Percentiles rank a stretch among this genome's conserved stretches.
Conservation (phyloP, 345 rosid species). For the Sisymbrium irio region DNA sequence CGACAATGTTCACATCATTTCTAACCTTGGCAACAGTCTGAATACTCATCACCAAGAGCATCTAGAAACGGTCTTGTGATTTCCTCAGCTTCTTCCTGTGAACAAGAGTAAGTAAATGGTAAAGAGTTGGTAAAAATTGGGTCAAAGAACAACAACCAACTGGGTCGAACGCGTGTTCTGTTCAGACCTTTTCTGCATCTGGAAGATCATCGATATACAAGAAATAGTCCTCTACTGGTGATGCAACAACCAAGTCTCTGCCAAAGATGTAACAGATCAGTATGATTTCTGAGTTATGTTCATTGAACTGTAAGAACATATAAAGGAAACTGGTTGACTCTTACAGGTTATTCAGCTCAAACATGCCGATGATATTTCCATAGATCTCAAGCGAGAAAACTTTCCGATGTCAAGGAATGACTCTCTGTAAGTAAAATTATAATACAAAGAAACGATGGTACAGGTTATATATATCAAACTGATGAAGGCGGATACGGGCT, state of each 20-base stretch:
- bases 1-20: background rate
- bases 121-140: background rate
- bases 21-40: conserved; percentile 77
- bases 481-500: conserved; percentile 67
- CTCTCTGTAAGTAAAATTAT: background rate
- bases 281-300: background rate
- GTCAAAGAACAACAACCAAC: background rate
- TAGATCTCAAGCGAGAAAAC: conserved; percentile 92
- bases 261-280: conserved; percentile 32
- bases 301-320: background rate
- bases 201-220: conserved; percentile 73
- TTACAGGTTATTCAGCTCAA: conserved; percentile 96
- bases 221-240: conserved; percentile 93
- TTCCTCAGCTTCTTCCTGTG: conserved; percentile 63
- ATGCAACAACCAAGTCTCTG: conserved; percentile 94
- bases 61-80: conserved; percentile 59
- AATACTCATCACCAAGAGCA: conserved; percentile 80
- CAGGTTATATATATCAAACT: background rate
- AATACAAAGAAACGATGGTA: conserved; percentile 1
- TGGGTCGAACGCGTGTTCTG: background rate
- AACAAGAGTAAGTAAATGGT: background rate
- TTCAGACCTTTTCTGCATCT: conserved; percentile 55
- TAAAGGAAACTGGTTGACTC: conserved; percentile 18
- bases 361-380: conserved; percentile 92
- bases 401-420: conserved; percentile 56